A percentile compares a stretch with the other conserved stretches of the same genome.
phyloP scores from a whole-genome alignment of 2,329 filamentous ascomycete genomes.

The Lachnellula hyalina region DNA sequence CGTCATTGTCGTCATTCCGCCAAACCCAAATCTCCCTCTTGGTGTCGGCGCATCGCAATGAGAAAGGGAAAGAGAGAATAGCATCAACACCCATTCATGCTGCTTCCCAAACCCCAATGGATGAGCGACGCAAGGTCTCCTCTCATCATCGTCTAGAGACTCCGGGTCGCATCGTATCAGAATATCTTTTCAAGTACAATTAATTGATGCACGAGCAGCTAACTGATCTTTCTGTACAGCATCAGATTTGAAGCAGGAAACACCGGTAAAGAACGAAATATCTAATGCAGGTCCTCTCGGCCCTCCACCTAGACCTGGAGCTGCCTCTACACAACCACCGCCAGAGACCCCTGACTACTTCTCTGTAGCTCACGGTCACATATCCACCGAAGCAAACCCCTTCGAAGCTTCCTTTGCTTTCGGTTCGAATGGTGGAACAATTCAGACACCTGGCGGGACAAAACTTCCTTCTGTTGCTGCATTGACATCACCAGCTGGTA shows the following conservation, averaged over 20 bases:
- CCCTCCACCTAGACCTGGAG: slow-evolving; percentile 60
- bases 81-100: background rate
- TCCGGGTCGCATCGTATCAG: background rate
- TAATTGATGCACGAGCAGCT: background rate
- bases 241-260: slow-evolving; percentile 40
- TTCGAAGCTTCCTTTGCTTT: slow-evolving; percentile 91
- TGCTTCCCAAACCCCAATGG: background rate
- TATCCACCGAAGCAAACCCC: slow-evolving; percentile 85
- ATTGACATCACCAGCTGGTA: slow-evolving; percentile 82
- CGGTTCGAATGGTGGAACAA: slow-evolving; percentile 31
- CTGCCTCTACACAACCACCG: slow-evolving; percentile 36
- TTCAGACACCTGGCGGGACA: slow-evolving; percentile 76
- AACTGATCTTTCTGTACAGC: slow-evolving; percentile 23
- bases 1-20: background rate
- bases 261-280: slow-evolving; percentile 42
- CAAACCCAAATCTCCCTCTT: background rate
- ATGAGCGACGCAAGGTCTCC: background rate
- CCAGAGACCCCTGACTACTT: slow-evolving; percentile 65
- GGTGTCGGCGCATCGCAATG: background rate
- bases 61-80: background rate
- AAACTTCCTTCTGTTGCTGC: slow-evolving; percentile 86
- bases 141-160: background rate
- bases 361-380: slow-evolving; percentile 47
- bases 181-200: background rate
- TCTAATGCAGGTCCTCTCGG: slow-evolving; percentile 61